Conservation (phyloP, 805 yeast species). For the Yamadazyma sp. region DNA sequence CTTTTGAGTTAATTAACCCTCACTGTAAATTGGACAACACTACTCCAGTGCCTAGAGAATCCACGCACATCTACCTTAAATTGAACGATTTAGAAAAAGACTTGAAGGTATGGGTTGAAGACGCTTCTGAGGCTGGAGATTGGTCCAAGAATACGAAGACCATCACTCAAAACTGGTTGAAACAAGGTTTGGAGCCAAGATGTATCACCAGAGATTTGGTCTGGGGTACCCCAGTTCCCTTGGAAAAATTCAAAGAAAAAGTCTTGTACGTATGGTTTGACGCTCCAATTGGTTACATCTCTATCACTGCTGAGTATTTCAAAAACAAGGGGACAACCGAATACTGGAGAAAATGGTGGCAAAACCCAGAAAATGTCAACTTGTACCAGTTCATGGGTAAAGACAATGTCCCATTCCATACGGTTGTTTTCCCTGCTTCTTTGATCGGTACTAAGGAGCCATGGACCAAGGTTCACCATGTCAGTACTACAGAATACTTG, state of each 20-base stretch:
- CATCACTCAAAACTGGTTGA: slow-evolving; percentile 91
- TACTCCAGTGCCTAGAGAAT: slow-evolving; percentile 74
- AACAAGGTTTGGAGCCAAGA: slow-evolving; percentile 88
- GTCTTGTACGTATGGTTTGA: slow-evolving; percentile 99
- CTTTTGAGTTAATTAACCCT: slow-evolving; percentile 91
- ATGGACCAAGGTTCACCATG: slow-evolving; percentile 90
- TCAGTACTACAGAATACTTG: slow-evolving; percentile 92
- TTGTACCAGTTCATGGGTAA: slow-evolving; percentile 98
- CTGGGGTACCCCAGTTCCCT: slow-evolving; percentile 99
- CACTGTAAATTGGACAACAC: slow-evolving; percentile 91
- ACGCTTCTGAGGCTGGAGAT: slow-evolving; percentile 66
- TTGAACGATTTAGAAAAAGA: slow-evolving; percentile 82
- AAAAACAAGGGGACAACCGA: slow-evolving; percentile 29
- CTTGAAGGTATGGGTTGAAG: slow-evolving; percentile 68
- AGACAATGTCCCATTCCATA: slow-evolving; percentile 98
- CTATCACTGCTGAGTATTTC: slow-evolving; percentile 90
- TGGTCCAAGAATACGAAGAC: slow-evolving; percentile 93
- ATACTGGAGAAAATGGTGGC: slow-evolving; percentile 93
- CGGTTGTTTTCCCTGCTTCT: slow-evolving; percentile 95
- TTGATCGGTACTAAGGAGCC: slow-evolving; percentile 82
- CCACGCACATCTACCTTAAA: slow-evolving; percentile 82
- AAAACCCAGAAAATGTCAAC: slow-evolving; percentile 81
- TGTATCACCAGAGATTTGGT: slow-evolving; percentile 95
- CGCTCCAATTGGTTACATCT: slow-evolving; percentile 94
- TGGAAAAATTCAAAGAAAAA: slow-evolving; percentile 79